A percentile compares a stretch with the other conserved stretches of the same genome.
These are phyloP conservation scores for Mrakia hoshinonis DNA, from an alignment of 768 basidiomycete genomes.

Conservation along the genomic window DNA sequence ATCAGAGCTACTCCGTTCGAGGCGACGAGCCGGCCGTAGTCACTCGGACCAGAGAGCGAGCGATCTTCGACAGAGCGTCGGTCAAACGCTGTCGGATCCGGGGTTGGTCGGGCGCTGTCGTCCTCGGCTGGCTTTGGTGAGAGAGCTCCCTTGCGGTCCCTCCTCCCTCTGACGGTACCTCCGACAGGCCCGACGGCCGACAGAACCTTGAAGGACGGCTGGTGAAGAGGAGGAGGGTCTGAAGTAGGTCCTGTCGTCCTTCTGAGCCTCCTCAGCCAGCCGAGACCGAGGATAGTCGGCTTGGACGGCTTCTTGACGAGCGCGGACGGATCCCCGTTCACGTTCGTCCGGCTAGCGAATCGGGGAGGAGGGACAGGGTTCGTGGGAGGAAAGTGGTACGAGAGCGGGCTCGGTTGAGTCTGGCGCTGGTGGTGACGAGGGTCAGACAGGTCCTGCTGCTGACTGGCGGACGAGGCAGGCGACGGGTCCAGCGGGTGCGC, in stretches of 20 bases:
- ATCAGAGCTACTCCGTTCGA: conserved; percentile 22
- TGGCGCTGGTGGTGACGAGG: not conserved
- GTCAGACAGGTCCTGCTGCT: not conserved
- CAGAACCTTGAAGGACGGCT: too few relatives aligned
- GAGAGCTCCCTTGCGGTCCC: not conserved
- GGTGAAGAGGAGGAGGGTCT: not conserved
- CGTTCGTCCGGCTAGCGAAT: not conserved
- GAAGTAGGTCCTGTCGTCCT: conserved; percentile 1
- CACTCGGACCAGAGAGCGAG: not conserved
- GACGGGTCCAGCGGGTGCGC: not conserved
- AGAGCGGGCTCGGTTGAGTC: conserved; percentile 1
- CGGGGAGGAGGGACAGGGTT: not conserved
- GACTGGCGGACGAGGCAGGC: not conserved
- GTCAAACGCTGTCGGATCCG: conserved; percentile 1
- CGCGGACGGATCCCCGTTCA: not conserved
- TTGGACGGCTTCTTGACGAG: conserved; percentile 24
- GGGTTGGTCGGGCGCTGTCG: not conserved
- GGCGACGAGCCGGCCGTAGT: conserved; percentile 26
- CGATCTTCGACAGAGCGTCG: not conserved
- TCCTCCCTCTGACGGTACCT: conserved; percentile 4
- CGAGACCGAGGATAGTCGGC: conserved; percentile 15
- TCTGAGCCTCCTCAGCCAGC: conserved; percentile 24
- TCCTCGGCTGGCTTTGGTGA: not conserved
- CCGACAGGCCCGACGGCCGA: conserved; percentile 2
- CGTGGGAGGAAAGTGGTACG: not conserved